These are phyloP conservation scores for Bondarzewia mesenterica DNA, from an alignment of 1,284 basidiomycete genomes.

Conservation along the genomic window DNA sequence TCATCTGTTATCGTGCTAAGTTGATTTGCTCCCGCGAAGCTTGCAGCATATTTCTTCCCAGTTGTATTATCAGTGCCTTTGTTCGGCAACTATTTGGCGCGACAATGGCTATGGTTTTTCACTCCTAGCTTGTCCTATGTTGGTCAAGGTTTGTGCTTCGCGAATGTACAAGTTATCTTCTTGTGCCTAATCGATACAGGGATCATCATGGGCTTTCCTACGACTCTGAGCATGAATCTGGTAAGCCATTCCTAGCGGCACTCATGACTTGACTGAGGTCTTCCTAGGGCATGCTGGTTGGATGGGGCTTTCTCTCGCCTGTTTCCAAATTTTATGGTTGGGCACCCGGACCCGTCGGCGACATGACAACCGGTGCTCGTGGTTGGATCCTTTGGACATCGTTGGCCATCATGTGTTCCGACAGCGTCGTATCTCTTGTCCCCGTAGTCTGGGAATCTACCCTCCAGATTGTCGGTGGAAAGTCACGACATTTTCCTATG, in stretches of 20 bases:
- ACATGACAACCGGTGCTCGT: constrained; percentile 77
- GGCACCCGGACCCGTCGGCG: constrained; percentile 85
- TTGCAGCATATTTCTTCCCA: constrained; percentile 80
- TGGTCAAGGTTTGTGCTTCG: constrained; percentile 60
- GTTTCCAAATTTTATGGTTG: constrained; percentile 76
- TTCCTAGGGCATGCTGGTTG: constrained; percentile 82
- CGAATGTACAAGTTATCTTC: constrained; percentile 3
- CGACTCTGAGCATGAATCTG: constrained; percentile 88
- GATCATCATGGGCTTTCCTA: constrained; percentile 97
- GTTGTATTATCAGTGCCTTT: constrained; percentile 86
- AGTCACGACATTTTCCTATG: constrained; percentile 13
- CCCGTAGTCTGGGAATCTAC: constrained; percentile 58
- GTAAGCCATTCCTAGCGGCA: constrained; percentile 25
- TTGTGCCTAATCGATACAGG: constrained; percentile 40
- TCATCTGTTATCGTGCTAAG: constrained; percentile 1
- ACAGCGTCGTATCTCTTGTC: constrained; percentile 79
- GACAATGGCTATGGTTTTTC: constrained; percentile 91
- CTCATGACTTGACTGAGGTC: constrained; percentile 12
- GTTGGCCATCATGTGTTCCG: constrained; percentile 91
- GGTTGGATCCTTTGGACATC: constrained; percentile 96
- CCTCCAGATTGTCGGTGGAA: constrained; percentile 28
- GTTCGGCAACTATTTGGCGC: constrained; percentile 83
- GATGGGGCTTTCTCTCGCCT: constrained; percentile 90
- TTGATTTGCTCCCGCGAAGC: constrained; percentile 30
- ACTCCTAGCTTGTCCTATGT: constrained; percentile 89